Evolutionary conservation across 148 eudicot species (phyloP).

Genomic region (Fallopia convolvulus): DNA sequence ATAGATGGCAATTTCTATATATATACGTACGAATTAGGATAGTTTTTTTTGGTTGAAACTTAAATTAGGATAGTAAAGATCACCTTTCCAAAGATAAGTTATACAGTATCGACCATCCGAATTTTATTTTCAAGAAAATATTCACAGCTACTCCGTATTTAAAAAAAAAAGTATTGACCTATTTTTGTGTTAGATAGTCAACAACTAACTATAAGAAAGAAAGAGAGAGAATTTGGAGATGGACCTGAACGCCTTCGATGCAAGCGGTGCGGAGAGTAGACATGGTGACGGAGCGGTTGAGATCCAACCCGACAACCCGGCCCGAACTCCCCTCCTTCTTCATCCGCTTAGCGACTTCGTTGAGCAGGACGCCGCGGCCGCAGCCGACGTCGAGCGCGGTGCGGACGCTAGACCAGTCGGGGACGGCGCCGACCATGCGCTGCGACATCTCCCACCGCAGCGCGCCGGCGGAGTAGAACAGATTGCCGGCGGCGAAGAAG

Average conservation of each 20-base stretch:
- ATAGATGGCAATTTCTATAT: too few relatives aligned
- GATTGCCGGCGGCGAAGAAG: slow-evolving; percentile 58
- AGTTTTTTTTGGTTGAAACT: too few relatives aligned
- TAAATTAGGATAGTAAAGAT: too few relatives aligned
- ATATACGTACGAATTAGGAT: too few relatives aligned
- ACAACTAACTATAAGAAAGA: too few relatives aligned
- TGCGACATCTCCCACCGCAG: slow-evolving; percentile 81
- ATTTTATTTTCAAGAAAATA: too few relatives aligned
- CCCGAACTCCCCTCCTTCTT: slow-evolving; percentile 81
- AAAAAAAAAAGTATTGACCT: too few relatives aligned
- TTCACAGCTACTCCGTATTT: too few relatives aligned
- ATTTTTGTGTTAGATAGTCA: too few relatives aligned
- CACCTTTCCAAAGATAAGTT: too few relatives aligned
- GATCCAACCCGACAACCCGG: slow-evolving; percentile 67
- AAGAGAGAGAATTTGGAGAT: too few relatives aligned
- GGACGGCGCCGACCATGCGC: slow-evolving; percentile 49
- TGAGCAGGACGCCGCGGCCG: slow-evolving; percentile 75
- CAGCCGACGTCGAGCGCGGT: slow-evolving; percentile 89
- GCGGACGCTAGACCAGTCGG: slow-evolving; percentile 67
- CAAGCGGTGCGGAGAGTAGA: slow-evolving; percentile 55
- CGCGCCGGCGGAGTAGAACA: slow-evolving; percentile 67
- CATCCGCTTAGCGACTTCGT: slow-evolving; percentile 74
- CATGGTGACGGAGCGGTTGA: slow-evolving; percentile 30
- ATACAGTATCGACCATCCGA: too few relatives aligned
- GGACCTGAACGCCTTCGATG: slow-evolving; percentile 48